Conservation (phyloP, 768 basidiomycete genomes). For the Amanita thiersii region DNA sequence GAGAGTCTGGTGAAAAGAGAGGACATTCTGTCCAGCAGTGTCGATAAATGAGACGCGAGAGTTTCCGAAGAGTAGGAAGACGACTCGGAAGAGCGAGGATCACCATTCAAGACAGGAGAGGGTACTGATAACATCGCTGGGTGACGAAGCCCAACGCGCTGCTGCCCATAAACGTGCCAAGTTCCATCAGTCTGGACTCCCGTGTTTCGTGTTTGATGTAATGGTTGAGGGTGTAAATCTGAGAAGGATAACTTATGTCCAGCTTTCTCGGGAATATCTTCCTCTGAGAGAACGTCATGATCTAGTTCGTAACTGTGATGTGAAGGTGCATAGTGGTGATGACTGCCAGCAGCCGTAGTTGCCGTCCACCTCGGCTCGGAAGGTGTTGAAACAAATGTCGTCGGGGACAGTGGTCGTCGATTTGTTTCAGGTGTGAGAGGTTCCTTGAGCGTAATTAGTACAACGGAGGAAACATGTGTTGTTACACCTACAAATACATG, state of each 20-base stretch:
- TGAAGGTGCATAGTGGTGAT: slow-evolving; percentile 21
- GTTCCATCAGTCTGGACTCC: slow-evolving; percentile 61
- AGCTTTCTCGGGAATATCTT: slow-evolving; percentile 17
- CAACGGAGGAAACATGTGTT: neutral
- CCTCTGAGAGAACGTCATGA: slow-evolving; percentile 21
- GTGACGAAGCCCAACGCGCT: slow-evolving; percentile 12
- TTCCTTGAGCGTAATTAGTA: slow-evolving; percentile 18
- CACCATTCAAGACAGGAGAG: slow-evolving; percentile 31
- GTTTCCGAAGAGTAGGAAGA: slow-evolving; percentile 52
- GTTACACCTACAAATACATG: slow-evolving; percentile 18
- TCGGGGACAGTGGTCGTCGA: slow-evolving; percentile 36
- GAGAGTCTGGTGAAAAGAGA: slow-evolving; percentile 48
- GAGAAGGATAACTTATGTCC: slow-evolving; percentile 30
- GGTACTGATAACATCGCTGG: slow-evolving; percentile 29
- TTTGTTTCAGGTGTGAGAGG: slow-evolving; percentile 37
- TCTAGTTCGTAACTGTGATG: slow-evolving; percentile 39
- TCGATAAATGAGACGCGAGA: slow-evolving; percentile 46
- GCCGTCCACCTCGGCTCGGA: slow-evolving; percentile 24
- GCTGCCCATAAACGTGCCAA: slow-evolving; percentile 15
- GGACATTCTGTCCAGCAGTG: slow-evolving; percentile 54
- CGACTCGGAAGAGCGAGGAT: slow-evolving; percentile 61
- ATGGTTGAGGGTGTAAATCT: slow-evolving; percentile 32
- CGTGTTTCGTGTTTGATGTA: slow-evolving; percentile 53
- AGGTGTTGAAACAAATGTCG: slow-evolving; percentile 21
- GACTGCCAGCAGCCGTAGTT: slow-evolving; percentile 20